phyloP scores from a whole-genome alignment of 768 basidiomycete genomes.

The Agrocybe praecox region DNA sequence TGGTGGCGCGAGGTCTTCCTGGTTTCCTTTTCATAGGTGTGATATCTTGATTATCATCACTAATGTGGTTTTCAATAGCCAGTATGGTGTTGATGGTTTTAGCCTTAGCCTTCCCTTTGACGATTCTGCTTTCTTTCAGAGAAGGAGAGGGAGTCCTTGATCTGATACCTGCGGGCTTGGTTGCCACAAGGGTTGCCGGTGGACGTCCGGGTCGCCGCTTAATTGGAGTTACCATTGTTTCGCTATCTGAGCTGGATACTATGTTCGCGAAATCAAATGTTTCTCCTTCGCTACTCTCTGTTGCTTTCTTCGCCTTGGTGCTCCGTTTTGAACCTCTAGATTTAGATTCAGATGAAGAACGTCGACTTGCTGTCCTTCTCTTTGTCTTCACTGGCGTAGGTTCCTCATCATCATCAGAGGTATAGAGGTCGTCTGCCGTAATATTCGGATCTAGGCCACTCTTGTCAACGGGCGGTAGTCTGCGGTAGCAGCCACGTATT shows the following conservation, averaged over 20 bases:
- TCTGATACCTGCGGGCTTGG: not conserved
- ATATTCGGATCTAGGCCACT: conserved; percentile 23
- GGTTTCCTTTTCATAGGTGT: conserved; percentile 2
- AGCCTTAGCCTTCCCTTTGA: not conserved
- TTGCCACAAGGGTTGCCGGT: not conserved
- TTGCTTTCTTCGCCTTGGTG: conserved; percentile 4
- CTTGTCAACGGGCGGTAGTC: conserved; percentile 29
- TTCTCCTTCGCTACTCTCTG: conserved; percentile 19
- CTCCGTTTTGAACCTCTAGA: conserved; percentile 5
- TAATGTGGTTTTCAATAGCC: not conserved
- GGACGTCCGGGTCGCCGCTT: conserved; percentile 14
- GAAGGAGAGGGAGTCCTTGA: not conserved
- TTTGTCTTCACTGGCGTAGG: conserved; percentile 12
- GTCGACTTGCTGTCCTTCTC: conserved; percentile 4
- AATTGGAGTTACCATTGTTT: conserved; percentile 1
- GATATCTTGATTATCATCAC: not conserved
- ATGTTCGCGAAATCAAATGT: conserved; percentile 17
- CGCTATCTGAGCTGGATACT: conserved; percentile 14
- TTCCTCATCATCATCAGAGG: conserved; percentile 29
- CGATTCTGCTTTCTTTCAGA: not conserved
- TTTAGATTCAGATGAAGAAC: conserved; percentile 1
- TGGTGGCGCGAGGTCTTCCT: conserved; percentile 9
- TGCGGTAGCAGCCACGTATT: conserved; percentile 61
- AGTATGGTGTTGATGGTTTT: not conserved
- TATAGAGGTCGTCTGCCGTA: conserved; percentile 36